Conservation (phyloP, 345 rosid species). For the Heritiera fomes region DNA sequence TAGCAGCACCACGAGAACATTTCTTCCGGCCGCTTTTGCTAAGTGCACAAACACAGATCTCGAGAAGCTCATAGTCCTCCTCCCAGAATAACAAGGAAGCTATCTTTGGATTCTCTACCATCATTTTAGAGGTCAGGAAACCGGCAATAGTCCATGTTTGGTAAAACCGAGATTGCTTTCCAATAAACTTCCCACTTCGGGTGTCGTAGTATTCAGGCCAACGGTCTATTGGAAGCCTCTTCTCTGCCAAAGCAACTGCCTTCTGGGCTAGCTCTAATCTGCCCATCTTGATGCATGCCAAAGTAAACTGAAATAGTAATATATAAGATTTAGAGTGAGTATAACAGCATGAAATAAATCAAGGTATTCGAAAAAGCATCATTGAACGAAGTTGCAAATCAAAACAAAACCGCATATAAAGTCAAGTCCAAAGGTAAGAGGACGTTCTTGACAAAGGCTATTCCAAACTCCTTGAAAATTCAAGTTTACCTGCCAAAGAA, state of each 20-base stretch:
- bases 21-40: conserved; percentile 77
- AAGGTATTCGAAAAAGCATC: neutral
- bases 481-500: conserved; percentile 90
- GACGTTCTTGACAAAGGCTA: neutral
- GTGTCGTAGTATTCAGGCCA: conserved; percentile 99
- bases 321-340: neutral
- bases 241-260: conserved; percentile 79
- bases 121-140: conserved; percentile 75
- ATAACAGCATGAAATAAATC: neutral
- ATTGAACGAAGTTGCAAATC: neutral
- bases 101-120: conserved; percentile 75
- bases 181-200: conserved; percentile 79
- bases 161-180: conserved; percentile 82
- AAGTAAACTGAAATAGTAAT: conserved; percentile 65
- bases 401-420: neutral
- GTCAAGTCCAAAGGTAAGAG: neutral
- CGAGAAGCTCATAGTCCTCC: conserved; percentile 92
- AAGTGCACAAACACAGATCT: conserved; percentile 83
- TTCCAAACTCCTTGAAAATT: conserved; percentile 28
- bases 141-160: conserved; percentile 98
- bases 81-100: conserved; percentile 85
- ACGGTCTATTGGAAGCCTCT: conserved; percentile 64
- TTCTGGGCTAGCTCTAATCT: conserved; percentile 73
- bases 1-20: conserved; percentile 90
- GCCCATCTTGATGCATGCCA: conserved; percentile 97